These are phyloP conservation scores for Singerocomus inundabilis DNA, from an alignment of 1,284 basidiomycete genomes.

Conservation along the genomic window DNA sequence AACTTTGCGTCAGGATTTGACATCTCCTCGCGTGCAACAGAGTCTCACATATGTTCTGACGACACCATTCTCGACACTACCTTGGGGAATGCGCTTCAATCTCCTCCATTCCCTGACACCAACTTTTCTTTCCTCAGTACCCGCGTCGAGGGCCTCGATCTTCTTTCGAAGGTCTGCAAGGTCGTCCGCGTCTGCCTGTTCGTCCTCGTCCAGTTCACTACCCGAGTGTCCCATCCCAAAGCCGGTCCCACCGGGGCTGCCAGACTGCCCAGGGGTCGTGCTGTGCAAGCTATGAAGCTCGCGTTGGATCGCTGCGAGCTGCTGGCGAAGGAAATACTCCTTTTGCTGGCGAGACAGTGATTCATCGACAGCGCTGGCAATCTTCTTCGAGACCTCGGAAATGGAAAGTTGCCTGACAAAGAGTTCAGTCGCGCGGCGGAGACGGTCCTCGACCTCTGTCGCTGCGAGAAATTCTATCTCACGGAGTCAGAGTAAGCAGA, in stretches of 20 bases:
- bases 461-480: constrained; percentile 61
- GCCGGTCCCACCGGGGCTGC: constrained; percentile 12
- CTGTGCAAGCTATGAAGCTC: constrained; percentile 69
- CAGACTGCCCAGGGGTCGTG: constrained; percentile 18
- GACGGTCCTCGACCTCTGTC: constrained; percentile 54
- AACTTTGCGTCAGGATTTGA: constrained; percentile 13
- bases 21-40: background rate
- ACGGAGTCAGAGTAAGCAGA: constrained; percentile 7
- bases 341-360: constrained; percentile 79
- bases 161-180: constrained; percentile 76
- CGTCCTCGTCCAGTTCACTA: constrained; percentile 67
- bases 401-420: constrained; percentile 73
- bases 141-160: constrained; percentile 76
- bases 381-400: constrained; percentile 73
- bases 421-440: constrained; percentile 62
- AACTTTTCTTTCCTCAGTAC: constrained; percentile 75
- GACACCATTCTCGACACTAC: constrained; percentile 77
- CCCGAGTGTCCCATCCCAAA: constrained; percentile 18
- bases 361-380: constrained; percentile 74
- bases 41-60: constrained; percentile 66
- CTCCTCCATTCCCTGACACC: constrained; percentile 82
- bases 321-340: constrained; percentile 81
- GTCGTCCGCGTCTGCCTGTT: constrained; percentile 74
- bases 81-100: constrained; percentile 70
- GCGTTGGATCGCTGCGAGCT: constrained; percentile 85